phyloP scores from a whole-genome alignment of 371 early-diverging fungal genomes.

The Lichtheimia corymbifera region DNA sequence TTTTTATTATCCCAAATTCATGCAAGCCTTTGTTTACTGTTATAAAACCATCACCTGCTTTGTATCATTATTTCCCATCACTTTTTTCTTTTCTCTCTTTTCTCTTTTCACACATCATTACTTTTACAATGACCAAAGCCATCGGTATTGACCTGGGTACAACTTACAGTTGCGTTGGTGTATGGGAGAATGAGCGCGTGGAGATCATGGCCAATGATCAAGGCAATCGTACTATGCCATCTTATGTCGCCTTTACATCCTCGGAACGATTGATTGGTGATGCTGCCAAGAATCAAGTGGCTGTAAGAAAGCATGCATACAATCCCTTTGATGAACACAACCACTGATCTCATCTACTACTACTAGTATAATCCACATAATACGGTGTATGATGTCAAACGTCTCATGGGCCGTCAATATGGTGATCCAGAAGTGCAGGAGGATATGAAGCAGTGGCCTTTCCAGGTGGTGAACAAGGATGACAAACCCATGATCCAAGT shows the following conservation, averaged over 20 bases:
- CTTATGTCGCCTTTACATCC: constrained; percentile 90
- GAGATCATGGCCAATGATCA: constrained; percentile 92
- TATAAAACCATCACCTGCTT: constrained; percentile 1
- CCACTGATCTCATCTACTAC: neutral
- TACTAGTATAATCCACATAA: constrained; percentile 73
- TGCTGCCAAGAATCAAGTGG: constrained; percentile 89
- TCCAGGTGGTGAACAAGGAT: constrained; percentile 80
- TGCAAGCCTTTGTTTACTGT: neutral
- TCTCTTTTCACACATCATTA: constrained; percentile 1
- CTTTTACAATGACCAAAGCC: constrained; percentile 40
- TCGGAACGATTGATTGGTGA: constrained; percentile 93
- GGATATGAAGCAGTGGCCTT: constrained; percentile 83
- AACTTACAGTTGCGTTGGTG: constrained; percentile 78
- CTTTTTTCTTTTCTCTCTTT: constrained; percentile 12
- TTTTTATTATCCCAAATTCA: neutral
- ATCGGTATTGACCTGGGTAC: constrained; percentile 61
- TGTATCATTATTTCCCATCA: neutral
- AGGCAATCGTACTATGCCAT: constrained; percentile 98
- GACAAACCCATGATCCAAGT: constrained; percentile 93
- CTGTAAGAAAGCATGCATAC: constrained; percentile 14
- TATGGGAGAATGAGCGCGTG: constrained; percentile 57
- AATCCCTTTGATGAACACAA: neutral
- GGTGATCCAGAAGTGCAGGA: constrained; percentile 78
- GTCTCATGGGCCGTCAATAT: constrained; percentile 91
- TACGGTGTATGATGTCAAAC: constrained; percentile 90